Evolutionary conservation across 2,329 filamentous ascomycete species (phyloP).

Genomic region (Talaromyces sp.): DNA sequence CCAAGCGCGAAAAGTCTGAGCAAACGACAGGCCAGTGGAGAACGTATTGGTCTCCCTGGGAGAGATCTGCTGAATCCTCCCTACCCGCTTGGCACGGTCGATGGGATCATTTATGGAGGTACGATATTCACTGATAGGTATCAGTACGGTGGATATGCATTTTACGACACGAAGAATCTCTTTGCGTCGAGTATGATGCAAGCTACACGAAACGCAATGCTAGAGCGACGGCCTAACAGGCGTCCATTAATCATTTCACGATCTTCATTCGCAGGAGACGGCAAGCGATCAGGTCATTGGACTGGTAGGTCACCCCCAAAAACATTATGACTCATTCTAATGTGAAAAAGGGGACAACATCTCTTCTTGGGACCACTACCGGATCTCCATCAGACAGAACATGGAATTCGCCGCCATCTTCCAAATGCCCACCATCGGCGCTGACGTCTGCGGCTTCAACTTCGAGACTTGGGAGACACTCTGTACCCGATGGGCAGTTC

Average conservation of each 20-base stretch:
- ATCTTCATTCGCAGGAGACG: constrained; percentile 69
- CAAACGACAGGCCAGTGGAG: constrained; percentile 15
- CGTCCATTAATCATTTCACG: constrained; percentile 70
- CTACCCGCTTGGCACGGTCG: constrained; percentile 61
- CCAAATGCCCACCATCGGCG: constrained; percentile 63
- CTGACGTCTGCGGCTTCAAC: constrained; percentile 74
- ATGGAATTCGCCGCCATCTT: constrained; percentile 60
- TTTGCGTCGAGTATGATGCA: constrained; percentile 62
- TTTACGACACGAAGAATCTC: constrained; percentile 72
- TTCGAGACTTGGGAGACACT: constrained; percentile 63
- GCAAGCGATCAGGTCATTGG: constrained; percentile 54
- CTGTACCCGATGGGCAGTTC: constrained; percentile 67
- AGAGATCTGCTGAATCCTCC: constrained; percentile 61
- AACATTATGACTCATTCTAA: neutral
- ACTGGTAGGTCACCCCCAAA: constrained; percentile 1
- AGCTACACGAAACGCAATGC: constrained; percentile 60
- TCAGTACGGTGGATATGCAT: constrained; percentile 53
- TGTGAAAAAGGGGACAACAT: constrained; percentile 49
- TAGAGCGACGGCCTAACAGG: constrained; percentile 55
- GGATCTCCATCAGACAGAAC: constrained; percentile 54
- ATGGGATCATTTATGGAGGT: constrained; percentile 48
- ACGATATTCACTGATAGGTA: constrained; percentile 65
- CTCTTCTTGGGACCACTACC: constrained; percentile 55
- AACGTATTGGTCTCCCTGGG: constrained; percentile 53
- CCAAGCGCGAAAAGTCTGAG: constrained; percentile 11